These are phyloP conservation scores for Kazachstania psychrophila DNA, from an alignment of 805 yeast genomes.

Conservation along the genomic window DNA sequence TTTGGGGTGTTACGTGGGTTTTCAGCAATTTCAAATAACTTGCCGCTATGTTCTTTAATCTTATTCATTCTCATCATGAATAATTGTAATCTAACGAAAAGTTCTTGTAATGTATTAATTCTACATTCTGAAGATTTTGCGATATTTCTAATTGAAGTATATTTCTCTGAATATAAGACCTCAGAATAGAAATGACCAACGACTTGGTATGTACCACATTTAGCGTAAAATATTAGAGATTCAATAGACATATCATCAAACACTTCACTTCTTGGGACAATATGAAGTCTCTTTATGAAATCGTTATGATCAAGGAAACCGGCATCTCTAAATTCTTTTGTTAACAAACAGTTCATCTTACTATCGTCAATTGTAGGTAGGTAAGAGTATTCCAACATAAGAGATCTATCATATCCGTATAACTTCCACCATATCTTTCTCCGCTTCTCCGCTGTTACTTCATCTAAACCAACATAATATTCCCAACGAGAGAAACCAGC, in stretches of 20 bases:
- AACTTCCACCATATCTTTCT: constrained; percentile 27
- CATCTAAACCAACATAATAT: constrained; percentile 26
- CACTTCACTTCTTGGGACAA: constrained; percentile 2
- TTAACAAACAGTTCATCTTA: constrained; percentile 21
- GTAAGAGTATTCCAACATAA: constrained; percentile 12
- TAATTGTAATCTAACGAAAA: constrained; percentile 12
- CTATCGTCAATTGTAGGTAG: constrained; percentile 16
- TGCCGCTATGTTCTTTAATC: constrained; percentile 13
- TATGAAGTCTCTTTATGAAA: constrained; percentile 11
- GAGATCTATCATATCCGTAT: constrained; percentile 17
- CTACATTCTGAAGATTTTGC: constrained; percentile 17
- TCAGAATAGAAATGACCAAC: constrained; percentile 15
- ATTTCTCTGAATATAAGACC: constrained; percentile 20
- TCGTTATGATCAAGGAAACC: constrained; percentile 18
- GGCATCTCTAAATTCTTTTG: constrained; percentile 18
- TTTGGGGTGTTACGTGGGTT: not conserved
- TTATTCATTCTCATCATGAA: constrained; percentile 10
- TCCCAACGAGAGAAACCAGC: constrained; percentile 29
- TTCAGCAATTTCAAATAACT: constrained; percentile 12
- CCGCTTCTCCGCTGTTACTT: constrained; percentile 22
- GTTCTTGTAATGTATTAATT: constrained; percentile 13
- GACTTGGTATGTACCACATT: constrained; percentile 12
- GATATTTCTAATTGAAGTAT: constrained; percentile 20
- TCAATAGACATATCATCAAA: constrained; percentile 11
- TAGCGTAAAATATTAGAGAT: constrained; percentile 16